Evolutionary conservation across 306 rosid species (phyloP).

Genomic region (Prunus mira): DNA sequence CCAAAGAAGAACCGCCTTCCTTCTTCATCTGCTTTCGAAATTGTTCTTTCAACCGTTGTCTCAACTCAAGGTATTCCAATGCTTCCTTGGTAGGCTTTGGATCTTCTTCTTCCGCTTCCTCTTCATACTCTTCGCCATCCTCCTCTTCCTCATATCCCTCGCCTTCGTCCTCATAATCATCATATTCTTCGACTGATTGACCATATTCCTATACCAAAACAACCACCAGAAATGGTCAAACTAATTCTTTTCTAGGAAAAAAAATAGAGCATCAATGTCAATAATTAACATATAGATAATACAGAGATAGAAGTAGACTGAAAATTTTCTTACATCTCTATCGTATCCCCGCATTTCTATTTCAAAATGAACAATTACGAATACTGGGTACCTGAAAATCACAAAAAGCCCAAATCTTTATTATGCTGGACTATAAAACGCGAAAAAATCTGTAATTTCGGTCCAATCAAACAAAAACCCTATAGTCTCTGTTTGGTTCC

Average conservation of each 20-base stretch:
- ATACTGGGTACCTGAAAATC: slow-evolving; percentile 12
- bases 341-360: slow-evolving; percentile 61
- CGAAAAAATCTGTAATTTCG: background rate
- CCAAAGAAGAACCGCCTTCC: slow-evolving; percentile 40
- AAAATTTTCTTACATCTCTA: slow-evolving; percentile 44
- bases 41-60: slow-evolving; percentile 67
- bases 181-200: slow-evolving; percentile 33
- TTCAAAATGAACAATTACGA: background rate
- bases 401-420: background rate
- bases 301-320: background rate
- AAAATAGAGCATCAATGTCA: background rate
- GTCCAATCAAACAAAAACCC: slow-evolving; percentile 2
- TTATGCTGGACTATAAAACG: background rate
- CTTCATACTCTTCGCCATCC: slow-evolving; percentile 50
- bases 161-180: slow-evolving; percentile 51
- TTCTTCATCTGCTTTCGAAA: slow-evolving; percentile 54
- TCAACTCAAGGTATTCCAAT: slow-evolving; percentile 62
- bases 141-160: slow-evolving; percentile 42
- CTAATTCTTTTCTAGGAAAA: background rate
- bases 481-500: background rate
- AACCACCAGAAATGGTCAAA: background rate
- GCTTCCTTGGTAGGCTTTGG: slow-evolving; percentile 68
- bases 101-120: slow-evolving; percentile 48
- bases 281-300: background rate
- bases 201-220: slow-evolving; percentile 32